Evolutionary conservation across 768 basidiomycete species (phyloP).

Genomic region (Asterophora parasitica): DNA sequence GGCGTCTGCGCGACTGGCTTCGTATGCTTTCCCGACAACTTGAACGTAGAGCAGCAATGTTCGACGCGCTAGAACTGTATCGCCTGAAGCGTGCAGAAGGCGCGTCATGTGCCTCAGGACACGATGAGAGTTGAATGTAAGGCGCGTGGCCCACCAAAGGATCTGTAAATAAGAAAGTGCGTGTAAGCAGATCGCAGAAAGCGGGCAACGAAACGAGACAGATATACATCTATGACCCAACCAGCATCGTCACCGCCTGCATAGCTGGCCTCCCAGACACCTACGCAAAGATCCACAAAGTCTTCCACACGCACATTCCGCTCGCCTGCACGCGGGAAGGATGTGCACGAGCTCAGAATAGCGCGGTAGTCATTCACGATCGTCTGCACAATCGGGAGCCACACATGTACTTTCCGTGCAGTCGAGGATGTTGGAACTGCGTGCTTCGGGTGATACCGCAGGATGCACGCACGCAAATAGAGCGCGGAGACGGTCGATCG

Average conservation of each 20-base stretch:
- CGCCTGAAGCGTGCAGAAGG: constrained; percentile 58
- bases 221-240: constrained; percentile 80
- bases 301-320: constrained; percentile 76
- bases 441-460: constrained; percentile 34
- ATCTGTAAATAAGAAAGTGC: constrained; percentile 38
- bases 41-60: constrained; percentile 79
- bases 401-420: constrained; percentile 24
- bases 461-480: constrained; percentile 67
- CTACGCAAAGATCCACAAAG: constrained; percentile 76
- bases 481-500: constrained; percentile 66
- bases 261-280: constrained; percentile 75
- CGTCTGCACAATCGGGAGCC: constrained; percentile 61
- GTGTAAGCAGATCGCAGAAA: not conserved
- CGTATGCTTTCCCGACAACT: constrained; percentile 77
- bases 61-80: constrained; percentile 60
- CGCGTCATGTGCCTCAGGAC: constrained; percentile 83
- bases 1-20: constrained; percentile 35
- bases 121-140: constrained; percentile 90
- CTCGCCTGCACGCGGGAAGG: constrained; percentile 79
- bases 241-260: constrained; percentile 55
- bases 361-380: constrained; percentile 69
- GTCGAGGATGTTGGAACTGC: constrained; percentile 12
- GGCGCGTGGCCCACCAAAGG: constrained; percentile 90
- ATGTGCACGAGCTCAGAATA: constrained; percentile 62
- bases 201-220: not conserved